Conservation (phyloP, 1,139 yeast species). For the Pichia kudriavzevii region DNA sequence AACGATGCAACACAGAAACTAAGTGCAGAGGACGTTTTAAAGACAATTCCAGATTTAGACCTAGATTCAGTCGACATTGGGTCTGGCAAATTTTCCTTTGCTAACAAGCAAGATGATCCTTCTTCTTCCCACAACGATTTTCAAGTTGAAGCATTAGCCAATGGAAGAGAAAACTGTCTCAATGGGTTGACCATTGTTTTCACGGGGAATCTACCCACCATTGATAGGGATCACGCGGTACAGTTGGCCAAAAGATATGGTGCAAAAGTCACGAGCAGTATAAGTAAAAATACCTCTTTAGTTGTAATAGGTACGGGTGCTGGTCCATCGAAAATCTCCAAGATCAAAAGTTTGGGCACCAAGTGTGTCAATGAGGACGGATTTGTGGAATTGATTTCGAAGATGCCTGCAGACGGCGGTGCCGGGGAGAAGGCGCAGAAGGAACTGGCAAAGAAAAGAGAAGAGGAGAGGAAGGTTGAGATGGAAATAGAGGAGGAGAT, state of each 20-base stretch:
- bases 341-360: conserved; percentile 61
- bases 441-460: conserved; percentile 61
- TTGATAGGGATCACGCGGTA: conserved; percentile 73
- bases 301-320: conserved; percentile 95
- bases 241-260: conserved; percentile 78
- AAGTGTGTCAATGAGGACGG: conserved; percentile 88
- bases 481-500: conserved; percentile 25
- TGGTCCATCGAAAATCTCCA: conserved; percentile 89
- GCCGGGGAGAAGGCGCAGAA: conserved; percentile 66
- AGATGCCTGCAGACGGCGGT: conserved; percentile 94
- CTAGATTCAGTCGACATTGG: conserved; percentile 42
- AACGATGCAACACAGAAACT: not conserved
- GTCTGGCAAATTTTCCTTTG: conserved; percentile 47
- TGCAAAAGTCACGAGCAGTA: conserved; percentile 86
- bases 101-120: conserved; percentile 23
- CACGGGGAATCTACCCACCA: conserved; percentile 78
- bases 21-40: conserved; percentile 48
- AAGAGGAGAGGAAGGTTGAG: conserved; percentile 35
- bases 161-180: conserved; percentile 75
- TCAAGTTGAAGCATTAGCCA: conserved; percentile 38
- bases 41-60: conserved; percentile 60
- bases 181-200: conserved; percentile 87
- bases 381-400: conserved; percentile 58
- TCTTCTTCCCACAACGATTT: conserved; percentile 26
- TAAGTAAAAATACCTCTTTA: conserved; percentile 76